Percentiles rank a stretch among this genome's conserved stretches.
phyloP scores from a whole-genome alignment of 139 green algal genomes.

The Chlorella sp. region DNA sequence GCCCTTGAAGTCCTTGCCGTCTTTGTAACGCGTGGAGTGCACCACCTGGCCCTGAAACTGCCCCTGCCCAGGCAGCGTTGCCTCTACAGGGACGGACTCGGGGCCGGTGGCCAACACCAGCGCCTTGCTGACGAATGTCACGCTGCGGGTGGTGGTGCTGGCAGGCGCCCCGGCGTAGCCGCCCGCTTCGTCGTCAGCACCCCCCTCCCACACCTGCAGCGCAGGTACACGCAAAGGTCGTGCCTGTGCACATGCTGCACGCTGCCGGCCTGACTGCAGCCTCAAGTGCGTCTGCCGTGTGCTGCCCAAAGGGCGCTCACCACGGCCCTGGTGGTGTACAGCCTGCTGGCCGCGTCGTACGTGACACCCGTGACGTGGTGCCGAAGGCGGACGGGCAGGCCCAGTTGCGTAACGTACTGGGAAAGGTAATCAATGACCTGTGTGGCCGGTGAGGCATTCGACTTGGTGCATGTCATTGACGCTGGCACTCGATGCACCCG shows the following conservation, averaged over 20 bases:
- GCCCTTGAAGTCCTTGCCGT: background rate
- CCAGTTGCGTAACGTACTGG: background rate
- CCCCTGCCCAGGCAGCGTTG: background rate
- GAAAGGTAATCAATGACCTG: background rate
- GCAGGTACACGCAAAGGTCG: no score
- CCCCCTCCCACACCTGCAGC: conserved; percentile 8
- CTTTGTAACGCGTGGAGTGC: background rate
- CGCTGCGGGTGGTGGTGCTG: background rate
- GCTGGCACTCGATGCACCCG: background rate
- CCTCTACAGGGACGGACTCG: background rate
- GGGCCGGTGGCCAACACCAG: conserved; percentile 1
- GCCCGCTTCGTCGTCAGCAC: background rate
- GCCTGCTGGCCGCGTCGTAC: background rate
- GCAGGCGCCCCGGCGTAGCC: background rate
- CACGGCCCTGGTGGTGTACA: background rate
- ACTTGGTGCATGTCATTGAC: background rate
- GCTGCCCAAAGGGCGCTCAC: background rate
- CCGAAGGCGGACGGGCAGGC: background rate
- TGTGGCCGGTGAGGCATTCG: background rate
- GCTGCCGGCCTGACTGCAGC: no score
- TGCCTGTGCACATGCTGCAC: no score
- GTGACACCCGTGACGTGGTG: background rate
- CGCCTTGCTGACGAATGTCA: background rate
- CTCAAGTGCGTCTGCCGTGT: no score
- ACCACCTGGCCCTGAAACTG: background rate